Evolutionary conservation across 768 basidiomycete species (phyloP).

Genomic region (Cystofilobasidium bisporidii): DNA sequence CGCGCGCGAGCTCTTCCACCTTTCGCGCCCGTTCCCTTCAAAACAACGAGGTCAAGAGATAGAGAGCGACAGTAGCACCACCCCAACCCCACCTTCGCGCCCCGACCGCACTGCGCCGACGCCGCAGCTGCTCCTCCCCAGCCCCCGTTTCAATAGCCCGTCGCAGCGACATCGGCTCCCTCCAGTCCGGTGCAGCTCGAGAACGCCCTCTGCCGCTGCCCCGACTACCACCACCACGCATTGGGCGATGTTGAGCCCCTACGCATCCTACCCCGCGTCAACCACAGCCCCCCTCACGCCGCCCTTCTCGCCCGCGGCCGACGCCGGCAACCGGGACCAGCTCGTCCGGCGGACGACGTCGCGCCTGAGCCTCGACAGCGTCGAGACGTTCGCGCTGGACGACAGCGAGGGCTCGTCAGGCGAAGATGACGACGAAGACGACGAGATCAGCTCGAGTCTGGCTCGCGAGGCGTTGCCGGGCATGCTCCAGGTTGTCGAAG

Average conservation of each 20-base stretch:
- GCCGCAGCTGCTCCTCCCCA: no score
- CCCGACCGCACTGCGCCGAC: no score
- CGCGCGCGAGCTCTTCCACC: no score
- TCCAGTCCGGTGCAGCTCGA: not conserved
- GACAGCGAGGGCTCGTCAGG: not conserved
- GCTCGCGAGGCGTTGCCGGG: not conserved
- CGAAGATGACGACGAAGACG: not conserved
- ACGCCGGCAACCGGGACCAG: not conserved
- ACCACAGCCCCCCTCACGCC: not conserved
- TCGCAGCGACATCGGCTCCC: no score
- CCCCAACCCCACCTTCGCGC: no score
- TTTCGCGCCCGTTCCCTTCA: no score
- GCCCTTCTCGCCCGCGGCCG: slow-evolving; percentile 1
- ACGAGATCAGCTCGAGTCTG: not conserved
- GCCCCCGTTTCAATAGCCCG: no score
- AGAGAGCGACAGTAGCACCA: no score
- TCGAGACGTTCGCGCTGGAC: not conserved
- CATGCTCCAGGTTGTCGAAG: not conserved
- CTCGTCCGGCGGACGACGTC: not conserved
- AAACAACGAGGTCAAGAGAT: no score
- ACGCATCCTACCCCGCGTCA: not conserved
- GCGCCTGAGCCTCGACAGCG: not conserved
- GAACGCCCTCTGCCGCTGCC: not conserved
- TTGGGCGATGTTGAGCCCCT: not conserved
- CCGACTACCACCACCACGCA: not conserved